phyloP scores from a whole-genome alignment of 495 filamentous ascomycete genomes.

The Neurospora sp. region DNA sequence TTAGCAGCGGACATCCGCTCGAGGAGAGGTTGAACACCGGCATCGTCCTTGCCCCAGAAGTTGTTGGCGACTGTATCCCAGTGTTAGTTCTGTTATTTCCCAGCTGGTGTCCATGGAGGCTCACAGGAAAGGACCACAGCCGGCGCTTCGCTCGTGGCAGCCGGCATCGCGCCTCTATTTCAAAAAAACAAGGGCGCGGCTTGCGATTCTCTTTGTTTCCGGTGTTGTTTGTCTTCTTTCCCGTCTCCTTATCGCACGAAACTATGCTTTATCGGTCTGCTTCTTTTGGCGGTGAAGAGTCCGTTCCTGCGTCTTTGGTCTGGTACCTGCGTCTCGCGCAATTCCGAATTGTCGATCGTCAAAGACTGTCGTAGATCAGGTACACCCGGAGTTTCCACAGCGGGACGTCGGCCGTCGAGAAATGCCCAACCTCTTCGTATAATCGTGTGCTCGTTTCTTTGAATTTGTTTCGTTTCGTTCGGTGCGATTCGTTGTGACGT shows the following conservation, averaged over 20 bases:
- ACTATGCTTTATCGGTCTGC: not conserved
- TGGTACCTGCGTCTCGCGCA: not conserved
- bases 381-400: not conserved
- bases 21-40: slow-evolving; percentile 82
- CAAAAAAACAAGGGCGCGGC: not conserved
- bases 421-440: not conserved
- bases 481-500: not conserved
- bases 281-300: not conserved
- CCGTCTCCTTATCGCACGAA: not conserved
- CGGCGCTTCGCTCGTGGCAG: slow-evolving; percentile 26
- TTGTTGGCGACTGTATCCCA: slow-evolving; percentile 76
- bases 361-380: not conserved
- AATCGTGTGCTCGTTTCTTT: not conserved
- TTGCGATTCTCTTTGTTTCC: not conserved
- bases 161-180: slow-evolving; percentile 20
- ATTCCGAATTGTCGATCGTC: not conserved
- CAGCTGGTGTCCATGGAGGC: too few species aligned
- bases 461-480: not conserved
- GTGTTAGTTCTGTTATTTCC: too few species aligned
- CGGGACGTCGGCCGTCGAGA: not conserved
- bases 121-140: slow-evolving; percentile 40
- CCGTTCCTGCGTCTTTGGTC: not conserved
- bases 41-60: slow-evolving; percentile 99
- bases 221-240: not conserved
- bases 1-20: slow-evolving; percentile 96